phyloP scores from a whole-genome alignment of 2,329 filamentous ascomycete species.

The Neonectria hederae region DNA sequence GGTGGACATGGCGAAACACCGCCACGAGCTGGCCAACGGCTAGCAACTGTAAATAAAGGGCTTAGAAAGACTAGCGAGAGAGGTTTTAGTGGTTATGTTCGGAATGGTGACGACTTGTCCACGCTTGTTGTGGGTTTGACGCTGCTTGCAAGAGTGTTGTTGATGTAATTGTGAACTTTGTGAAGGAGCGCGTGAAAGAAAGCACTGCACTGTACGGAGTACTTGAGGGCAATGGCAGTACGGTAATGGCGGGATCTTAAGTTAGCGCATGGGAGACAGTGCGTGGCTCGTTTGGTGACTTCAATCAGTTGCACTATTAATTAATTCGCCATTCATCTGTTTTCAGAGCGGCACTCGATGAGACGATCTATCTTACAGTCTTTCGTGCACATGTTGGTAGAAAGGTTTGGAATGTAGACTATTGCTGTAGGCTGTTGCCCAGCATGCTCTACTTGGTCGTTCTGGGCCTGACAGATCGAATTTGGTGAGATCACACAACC shows the following conservation, averaged over 20 bases:
- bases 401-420: no score
- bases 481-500: not conserved
- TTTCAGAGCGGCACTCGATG: not conserved
- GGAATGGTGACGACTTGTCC: not conserved
- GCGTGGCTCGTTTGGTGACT: no score
- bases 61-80: not conserved
- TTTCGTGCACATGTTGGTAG: no score
- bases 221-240: not conserved
- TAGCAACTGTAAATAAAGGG: not conserved
- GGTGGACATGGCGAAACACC: constrained; percentile 71
- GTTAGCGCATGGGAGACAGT: not conserved
- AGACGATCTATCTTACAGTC: no score
- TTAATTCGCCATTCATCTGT: not conserved
- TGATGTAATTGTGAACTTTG: not conserved
- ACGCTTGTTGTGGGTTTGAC: not conserved
- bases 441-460: no score
- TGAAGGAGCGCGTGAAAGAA: not conserved
- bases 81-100: not conserved
- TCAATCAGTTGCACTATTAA: not conserved
- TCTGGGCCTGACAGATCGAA: not conserved
- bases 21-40: not conserved
- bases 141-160: not conserved
- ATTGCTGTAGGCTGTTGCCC: no score
- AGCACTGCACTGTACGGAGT: no score
- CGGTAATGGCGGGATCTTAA: not conserved